phyloP scores from a whole-genome alignment of 106 monocot genomes.

The Narthecium ossifragum region DNA sequence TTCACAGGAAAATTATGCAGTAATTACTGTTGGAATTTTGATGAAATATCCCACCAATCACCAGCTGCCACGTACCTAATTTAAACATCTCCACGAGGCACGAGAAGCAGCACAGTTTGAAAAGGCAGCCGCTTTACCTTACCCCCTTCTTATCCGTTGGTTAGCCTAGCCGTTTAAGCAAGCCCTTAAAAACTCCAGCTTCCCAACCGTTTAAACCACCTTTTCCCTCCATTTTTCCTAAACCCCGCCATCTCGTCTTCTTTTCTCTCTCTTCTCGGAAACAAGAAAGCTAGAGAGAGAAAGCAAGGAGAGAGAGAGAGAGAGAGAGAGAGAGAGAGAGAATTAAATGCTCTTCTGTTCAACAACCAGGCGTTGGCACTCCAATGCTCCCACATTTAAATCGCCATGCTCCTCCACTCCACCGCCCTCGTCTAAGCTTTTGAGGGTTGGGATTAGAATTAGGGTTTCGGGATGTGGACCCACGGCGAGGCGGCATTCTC shows the following conservation, averaged over 20 bases:
- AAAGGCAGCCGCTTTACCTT: too few relatives aligned
- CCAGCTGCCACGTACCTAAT: background rate
- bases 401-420: background rate
- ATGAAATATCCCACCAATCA: too few relatives aligned
- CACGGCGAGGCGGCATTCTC: slow-evolving; percentile 63
- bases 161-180: background rate
- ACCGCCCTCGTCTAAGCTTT: background rate
- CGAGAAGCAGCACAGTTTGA: too few relatives aligned
- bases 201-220: slow-evolving; percentile 19
- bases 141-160: background rate
- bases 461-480: slow-evolving; percentile 56
- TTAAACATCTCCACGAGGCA: background rate
- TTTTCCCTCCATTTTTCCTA: slow-evolving; percentile 3
- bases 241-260: background rate
- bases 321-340: slow-evolving; percentile 19
- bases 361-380: slow-evolving; percentile 14
- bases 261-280: background rate
- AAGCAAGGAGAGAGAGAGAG: background rate
- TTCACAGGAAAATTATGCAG: too few relatives aligned
- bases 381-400: slow-evolving; percentile 16
- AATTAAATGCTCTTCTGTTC: slow-evolving; percentile 26
- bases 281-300: background rate
- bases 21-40: too few relatives aligned
- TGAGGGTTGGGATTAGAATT: background rate
- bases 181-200: background rate